phyloP scores from a whole-genome alignment of 1,284 basidiomycete species.

The Microbotryum saponariae region DNA sequence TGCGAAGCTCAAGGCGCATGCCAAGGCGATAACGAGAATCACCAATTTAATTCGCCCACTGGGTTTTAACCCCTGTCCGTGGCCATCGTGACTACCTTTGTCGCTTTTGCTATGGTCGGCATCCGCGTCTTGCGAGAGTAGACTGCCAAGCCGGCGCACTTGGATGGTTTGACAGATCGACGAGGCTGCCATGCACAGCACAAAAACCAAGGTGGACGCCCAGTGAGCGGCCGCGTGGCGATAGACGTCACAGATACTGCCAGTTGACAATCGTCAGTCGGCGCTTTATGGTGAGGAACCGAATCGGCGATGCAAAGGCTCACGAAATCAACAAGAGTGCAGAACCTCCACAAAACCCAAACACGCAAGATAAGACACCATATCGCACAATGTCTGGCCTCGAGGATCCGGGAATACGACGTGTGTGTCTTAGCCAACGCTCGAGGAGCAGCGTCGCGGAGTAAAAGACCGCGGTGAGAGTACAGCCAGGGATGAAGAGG shows the following conservation, averaged over 20 bases:
- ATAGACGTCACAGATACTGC: conserved; percentile 37
- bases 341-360: conserved; percentile 42
- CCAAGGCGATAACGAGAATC: conserved; percentile 44
- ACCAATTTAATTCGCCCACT: conserved; percentile 46
- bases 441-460: conserved; percentile 44
- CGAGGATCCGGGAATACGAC: conserved; percentile 46
- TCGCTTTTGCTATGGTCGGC: too few relatives aligned
- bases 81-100: conserved; percentile 32
- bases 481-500: conserved; percentile 43
- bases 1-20: conserved; percentile 45
- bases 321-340: conserved; percentile 45
- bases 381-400: conserved; percentile 36
- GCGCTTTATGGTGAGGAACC: too few relatives aligned
- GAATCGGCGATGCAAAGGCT: conserved; percentile 21
- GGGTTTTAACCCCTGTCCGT: conserved; percentile 41
- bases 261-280: too few relatives aligned
- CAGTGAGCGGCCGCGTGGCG: conserved; percentile 46
- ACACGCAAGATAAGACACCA: conserved; percentile 44
- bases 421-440: conserved; percentile 46
- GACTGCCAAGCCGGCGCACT: conserved; percentile 40
- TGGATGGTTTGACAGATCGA: conserved; percentile 47
- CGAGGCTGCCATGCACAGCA: conserved; percentile 46
- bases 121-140: too few relatives aligned
- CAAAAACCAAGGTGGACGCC: conserved; percentile 47
- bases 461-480: conserved; percentile 38